Evolutionary conservation across 1,284 basidiomycete genomes (phyloP), one percentile per base, ranked within the genome.

Genomic region (Sparassis latifolia): DNA sequence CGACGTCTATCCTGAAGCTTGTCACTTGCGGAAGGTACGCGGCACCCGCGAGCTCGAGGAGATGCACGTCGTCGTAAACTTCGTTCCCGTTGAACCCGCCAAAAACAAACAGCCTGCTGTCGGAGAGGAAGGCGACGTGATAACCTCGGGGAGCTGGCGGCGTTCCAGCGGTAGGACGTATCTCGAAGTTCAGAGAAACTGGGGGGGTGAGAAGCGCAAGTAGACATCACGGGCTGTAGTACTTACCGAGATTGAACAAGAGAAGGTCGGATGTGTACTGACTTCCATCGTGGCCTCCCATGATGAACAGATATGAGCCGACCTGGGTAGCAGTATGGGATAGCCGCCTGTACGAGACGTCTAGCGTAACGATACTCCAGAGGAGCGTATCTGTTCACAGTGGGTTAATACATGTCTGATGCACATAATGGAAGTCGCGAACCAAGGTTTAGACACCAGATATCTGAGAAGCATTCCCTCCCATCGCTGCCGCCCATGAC

Each of bases 1-100:
- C 63, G 48, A 74, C 63, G 49, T 80, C 76, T 54, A 85, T 78
- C 33, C 65, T 72, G 64, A 90, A 90, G 61, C 82, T 86, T 44
- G 89, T 91, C 20, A 96, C 92, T 67, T 96, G 92, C 0, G 92
- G 91, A n/a, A 96, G 71, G 69, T 95, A 97, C 35, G 92, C 91
- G 3, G 85, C 83, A 3, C 89, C 90, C 3, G 90, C 90, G 39
- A 96, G 77, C 62, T 97, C 93, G 43, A 96, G 74, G 37, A 84
- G 77, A 67, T 89, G 79, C 39, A 95, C 82, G 67, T 96, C 93
- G 59, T 93, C 89, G 62, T 84, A 92, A 9, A 91, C 84, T 2
- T 77, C 77, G 33, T 78, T 76, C 2, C 92, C 92, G 55, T 95
- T 90, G 64, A 89, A 94, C 38, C 93, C 93, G 35, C 93, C 93